These are phyloP conservation scores for Termitomyces sp. DNA, from an alignment of 768 basidiomycete genomes.

Conservation along the genomic window DNA sequence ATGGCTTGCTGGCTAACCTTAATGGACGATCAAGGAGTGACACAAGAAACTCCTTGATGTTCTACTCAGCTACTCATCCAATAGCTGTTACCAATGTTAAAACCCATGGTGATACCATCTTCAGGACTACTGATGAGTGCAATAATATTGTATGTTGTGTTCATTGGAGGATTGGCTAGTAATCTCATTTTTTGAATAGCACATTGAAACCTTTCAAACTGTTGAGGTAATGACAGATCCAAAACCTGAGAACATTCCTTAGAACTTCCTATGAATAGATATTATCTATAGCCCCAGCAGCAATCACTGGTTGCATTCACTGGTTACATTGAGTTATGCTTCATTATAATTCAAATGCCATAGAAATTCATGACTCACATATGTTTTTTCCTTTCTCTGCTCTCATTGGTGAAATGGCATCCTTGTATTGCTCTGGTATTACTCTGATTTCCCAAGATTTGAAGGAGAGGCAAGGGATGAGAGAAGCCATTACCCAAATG, in stretches of 20 bases:
- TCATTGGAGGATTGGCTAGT: background rate
- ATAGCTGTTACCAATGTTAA: background rate
- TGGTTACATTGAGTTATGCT: no score
- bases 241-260: background rate
- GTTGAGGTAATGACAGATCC: background rate
- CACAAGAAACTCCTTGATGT: background rate
- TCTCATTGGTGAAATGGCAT: no score
- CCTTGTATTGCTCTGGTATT: no score
- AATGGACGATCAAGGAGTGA: background rate
- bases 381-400: no score
- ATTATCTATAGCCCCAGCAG: no score
- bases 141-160: background rate
- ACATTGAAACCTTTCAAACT: background rate
- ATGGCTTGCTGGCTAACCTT: slow-evolving; percentile 1
- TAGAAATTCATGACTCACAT: no score
- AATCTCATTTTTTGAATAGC: background rate
- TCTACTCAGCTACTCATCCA: background rate
- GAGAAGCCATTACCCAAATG: no score
- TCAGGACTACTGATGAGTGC: background rate
- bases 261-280: no score
- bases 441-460: no score
- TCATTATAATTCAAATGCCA: no score
- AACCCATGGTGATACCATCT: background rate
- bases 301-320: no score
- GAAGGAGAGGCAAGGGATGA: no score